Conservation (phyloP, 1,139 yeast genomes). For the Arxiozyma bovina region DNA sequence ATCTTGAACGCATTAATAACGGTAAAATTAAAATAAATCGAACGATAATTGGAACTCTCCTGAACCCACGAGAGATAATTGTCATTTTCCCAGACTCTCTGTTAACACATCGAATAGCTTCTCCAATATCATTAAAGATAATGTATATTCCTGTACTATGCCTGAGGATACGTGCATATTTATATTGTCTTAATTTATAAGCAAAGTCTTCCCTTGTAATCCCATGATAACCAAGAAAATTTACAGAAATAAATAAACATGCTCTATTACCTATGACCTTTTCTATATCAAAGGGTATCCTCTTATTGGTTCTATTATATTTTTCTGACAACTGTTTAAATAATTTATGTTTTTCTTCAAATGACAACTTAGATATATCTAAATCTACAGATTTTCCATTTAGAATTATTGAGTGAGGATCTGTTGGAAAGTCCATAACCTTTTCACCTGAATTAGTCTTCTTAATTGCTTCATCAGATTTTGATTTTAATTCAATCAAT, state of each 20-base stretch:
- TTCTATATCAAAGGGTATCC: constrained; percentile 41
- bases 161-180: constrained; percentile 56
- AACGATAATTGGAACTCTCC: constrained; percentile 20
- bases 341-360: background rate
- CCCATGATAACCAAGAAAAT: constrained; percentile 20
- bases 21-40: constrained; percentile 19
- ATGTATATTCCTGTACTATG: constrained; percentile 63
- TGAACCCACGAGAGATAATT: constrained; percentile 23
- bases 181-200: constrained; percentile 35
- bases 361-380: background rate
- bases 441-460: background rate
- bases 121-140: constrained; percentile 54
- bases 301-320: constrained; percentile 9
- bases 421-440: background rate
- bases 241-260: constrained; percentile 39
- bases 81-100: constrained; percentile 52
- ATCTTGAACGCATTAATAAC: background rate
- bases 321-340: constrained; percentile 2
- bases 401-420: background rate
- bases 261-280: constrained; percentile 47
- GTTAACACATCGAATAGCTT: constrained; percentile 58
- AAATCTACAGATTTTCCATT: background rate
- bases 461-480: background rate
- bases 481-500: background rate
- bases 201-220: constrained; percentile 26